Percentiles rank a stretch among this genome's conserved stretches.
Conservation (phyloP, 2,329 filamentous ascomycete genomes). For the Cladosporium sp. region DNA sequence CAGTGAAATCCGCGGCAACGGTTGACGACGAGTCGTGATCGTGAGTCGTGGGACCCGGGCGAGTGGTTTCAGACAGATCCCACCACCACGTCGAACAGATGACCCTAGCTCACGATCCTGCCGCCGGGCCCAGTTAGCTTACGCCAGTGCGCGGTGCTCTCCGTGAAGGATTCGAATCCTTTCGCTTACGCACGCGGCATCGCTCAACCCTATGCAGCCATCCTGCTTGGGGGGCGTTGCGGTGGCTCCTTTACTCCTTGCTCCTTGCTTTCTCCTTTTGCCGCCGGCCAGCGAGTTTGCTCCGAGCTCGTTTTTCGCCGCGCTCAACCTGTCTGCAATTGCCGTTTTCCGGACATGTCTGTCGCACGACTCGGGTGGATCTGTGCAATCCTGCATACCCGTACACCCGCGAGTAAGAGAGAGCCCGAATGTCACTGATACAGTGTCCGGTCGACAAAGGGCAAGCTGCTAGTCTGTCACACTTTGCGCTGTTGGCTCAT, state of each 20-base stretch:
- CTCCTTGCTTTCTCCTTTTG: not conserved
- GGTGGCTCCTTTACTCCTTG: not conserved
- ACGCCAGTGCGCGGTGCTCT: constrained; percentile 14
- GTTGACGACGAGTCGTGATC: not conserved
- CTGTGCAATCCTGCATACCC: not conserved
- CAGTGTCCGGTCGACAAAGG: not conserved
- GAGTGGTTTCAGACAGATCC: constrained; percentile 22
- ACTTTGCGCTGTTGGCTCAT: not conserved
- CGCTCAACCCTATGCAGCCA: constrained; percentile 16
- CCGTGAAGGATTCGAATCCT: constrained; percentile 21
- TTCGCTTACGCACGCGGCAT: constrained; percentile 21
- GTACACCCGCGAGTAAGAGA: not conserved
- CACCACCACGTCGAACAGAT: constrained; percentile 16
- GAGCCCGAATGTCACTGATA: not conserved
- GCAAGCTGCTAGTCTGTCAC: not conserved
- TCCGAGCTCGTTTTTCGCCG: constrained; percentile 5
- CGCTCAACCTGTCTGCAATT: constrained; percentile 1
- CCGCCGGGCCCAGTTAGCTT: not conserved
- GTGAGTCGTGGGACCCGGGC: constrained; percentile 12
- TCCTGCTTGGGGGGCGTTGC: constrained; percentile 2
- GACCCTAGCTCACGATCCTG: constrained; percentile 21
- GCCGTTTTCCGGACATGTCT: not conserved
- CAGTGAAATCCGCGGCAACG: constrained; percentile 2
- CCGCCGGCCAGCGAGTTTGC: constrained; percentile 11
- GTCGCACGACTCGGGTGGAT: constrained; percentile 1